Conservation (phyloP, 495 filamentous ascomycete species). For the Tuber aestivum region DNA sequence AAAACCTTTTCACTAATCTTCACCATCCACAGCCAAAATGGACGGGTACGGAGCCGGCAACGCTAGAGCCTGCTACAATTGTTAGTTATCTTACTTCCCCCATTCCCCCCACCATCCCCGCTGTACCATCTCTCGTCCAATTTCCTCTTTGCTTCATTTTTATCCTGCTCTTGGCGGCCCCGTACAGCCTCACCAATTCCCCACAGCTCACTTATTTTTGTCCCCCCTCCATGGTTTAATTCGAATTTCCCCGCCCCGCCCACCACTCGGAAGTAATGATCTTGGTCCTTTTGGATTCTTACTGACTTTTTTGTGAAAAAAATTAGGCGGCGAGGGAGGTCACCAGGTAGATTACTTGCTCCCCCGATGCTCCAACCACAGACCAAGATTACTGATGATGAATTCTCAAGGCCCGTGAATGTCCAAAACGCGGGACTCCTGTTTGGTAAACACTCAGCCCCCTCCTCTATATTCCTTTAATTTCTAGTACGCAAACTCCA, state of each 20-base stretch:
- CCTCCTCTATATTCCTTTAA: background rate
- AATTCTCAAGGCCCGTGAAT: constrained; percentile 70
- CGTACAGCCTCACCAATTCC: constrained; percentile 1
- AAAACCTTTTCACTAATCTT: constrained; percentile 1
- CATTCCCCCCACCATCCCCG: constrained; percentile 23
- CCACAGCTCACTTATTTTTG: constrained; percentile 13
- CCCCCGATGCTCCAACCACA: constrained; percentile 10
- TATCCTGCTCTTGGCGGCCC: background rate
- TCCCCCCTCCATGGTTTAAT: constrained; percentile 13
- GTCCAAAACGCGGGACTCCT: constrained; percentile 84
- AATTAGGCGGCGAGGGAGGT: constrained; percentile 64
- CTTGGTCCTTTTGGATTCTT: constrained; percentile 18
- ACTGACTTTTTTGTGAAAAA: constrained; percentile 28
- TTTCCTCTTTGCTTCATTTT: constrained; percentile 2
- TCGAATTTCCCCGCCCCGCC: constrained; percentile 18
- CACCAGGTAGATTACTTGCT: constrained; percentile 56
- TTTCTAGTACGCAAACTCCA: constrained; percentile 7
- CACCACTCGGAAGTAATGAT: constrained; percentile 8
- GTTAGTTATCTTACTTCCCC: constrained; percentile 51
- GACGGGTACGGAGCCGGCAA: constrained; percentile 45
- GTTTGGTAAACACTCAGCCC: constrained; percentile 62
- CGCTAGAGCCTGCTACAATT: constrained; percentile 71
- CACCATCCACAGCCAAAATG: constrained; percentile 43
- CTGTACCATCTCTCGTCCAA: constrained; percentile 6
- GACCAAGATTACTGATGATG: constrained; percentile 38